phyloP scores from a whole-genome alignment of 2,329 filamentous ascomycete genomes.

The Coniosporium tulheliwenetii region DNA sequence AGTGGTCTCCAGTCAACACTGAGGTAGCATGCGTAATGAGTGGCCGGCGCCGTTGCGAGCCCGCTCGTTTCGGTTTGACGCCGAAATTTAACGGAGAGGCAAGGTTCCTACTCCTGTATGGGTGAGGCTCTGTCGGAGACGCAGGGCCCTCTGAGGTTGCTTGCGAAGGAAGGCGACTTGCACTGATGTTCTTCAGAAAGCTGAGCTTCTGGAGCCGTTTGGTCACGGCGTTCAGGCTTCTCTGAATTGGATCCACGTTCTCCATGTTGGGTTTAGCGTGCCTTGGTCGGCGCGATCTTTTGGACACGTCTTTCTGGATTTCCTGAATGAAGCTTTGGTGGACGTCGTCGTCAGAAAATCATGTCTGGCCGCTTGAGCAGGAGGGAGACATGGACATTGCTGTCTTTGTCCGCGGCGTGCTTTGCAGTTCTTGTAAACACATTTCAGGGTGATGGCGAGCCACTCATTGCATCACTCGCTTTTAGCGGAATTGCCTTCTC shows the following conservation, averaged over 20 bases:
- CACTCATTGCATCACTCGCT: constrained; percentile 73
- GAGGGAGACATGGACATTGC: constrained; percentile 39
- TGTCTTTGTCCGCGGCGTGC: constrained; percentile 52
- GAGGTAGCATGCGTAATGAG: too few species aligned
- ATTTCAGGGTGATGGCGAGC: constrained; percentile 72
- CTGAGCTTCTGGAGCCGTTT: not conserved
- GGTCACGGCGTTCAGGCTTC: not conserved
- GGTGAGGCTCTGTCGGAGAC: not conserved
- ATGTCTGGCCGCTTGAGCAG: constrained; percentile 20
- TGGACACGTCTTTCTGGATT: too few species aligned
- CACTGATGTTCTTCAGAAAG: not conserved
- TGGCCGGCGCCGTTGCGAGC: too few species aligned
- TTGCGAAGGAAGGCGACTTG: not conserved
- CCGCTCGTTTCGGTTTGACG: not conserved
- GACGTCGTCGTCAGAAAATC: too few species aligned
- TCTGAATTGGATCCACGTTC: not conserved
- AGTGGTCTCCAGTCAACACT: too few species aligned
- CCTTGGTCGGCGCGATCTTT: too few species aligned
- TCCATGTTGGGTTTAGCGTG: too few species aligned
- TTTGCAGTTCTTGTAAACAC: constrained; percentile 64
- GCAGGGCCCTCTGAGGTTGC: not conserved
- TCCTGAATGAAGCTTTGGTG: too few species aligned
- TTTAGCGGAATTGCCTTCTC: constrained; percentile 76
- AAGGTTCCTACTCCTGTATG: not conserved
- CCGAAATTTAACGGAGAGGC: not conserved